Evolutionary conservation across 176 grass and related monocot genomes (phyloP).

Genomic region (Hsuehochloa calcarea): DNA sequence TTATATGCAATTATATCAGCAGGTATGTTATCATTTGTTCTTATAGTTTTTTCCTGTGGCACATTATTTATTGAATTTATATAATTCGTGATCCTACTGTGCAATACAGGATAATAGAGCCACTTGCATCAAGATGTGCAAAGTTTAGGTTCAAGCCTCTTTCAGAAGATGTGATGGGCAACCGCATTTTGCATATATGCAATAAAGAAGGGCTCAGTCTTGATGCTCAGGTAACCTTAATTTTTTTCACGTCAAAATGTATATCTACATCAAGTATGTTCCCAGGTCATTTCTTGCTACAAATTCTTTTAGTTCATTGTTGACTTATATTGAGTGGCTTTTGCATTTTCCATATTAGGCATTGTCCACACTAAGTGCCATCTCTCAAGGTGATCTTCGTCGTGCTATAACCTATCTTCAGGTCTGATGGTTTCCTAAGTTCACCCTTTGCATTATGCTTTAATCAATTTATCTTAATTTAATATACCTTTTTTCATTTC

Average conservation of each 20-base stretch:
- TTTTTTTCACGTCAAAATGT: conserved; percentile 25
- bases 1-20: conserved; percentile 99
- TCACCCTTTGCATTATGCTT: neutral
- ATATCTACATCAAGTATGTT: conserved; percentile 16
- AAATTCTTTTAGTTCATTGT: neutral
- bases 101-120: conserved; percentile 89
- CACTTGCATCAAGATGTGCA: conserved; percentile 94
- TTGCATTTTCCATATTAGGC: conserved; percentile 59
- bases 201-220: conserved; percentile 85
- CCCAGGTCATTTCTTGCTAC: neutral
- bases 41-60: neutral
- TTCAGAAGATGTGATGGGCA: conserved; percentile 88
- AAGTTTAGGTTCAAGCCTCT: conserved; percentile 99
- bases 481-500: conserved; percentile 31
- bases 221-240: conserved; percentile 63
- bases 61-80: conserved; percentile 13
- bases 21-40: conserved; percentile 51
- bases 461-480: neutral
- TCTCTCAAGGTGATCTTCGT: conserved; percentile 98
- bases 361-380: conserved; percentile 69
- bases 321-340: conserved; percentile 29
- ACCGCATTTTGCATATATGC: conserved; percentile 89
- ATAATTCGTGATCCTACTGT: neutral
- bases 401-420: conserved; percentile 97
- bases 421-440: conserved; percentile 44